Evolutionary conservation across 208 protist species (phyloP), one percentile per base, ranked within the genome.

Genomic region (Trypanosoma lewisi): DNA sequence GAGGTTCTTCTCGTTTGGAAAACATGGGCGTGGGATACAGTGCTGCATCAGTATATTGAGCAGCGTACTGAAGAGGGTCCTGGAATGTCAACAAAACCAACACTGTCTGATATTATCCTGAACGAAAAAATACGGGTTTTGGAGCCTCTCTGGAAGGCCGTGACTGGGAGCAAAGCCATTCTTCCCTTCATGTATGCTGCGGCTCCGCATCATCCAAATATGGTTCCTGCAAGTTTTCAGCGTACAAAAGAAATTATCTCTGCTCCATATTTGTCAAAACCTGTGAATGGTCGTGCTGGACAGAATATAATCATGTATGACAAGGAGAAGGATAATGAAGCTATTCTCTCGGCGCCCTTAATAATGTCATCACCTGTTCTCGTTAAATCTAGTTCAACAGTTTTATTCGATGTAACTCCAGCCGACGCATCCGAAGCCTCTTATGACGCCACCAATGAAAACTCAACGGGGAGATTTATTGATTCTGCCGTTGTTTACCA

Each of bases 21-120:
- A 77, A 87, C 80, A 25, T 95, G 88, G 85, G 87, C 81, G 28
- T 95, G 88, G 83, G 83, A 85, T 63, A 92, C 85, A 21, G 79
- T 95, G 28, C 68, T 95, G 41, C 73, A 75, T 27, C 76, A 89
- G 57, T 87, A 86, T 55, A 50, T 51, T 34, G 49, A 51, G 19
- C 27, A 53, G 21, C 80, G 79, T 50, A 41, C 42, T 12, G 36
- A 58, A 27, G 59, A 44, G 27, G 17, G n/a, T 4, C 23, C 17
- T n/a, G 58, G 33, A 31, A 12, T 25, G 6, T 61, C 31, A 0
- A 39, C 30, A 16, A 44, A 58, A 16, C 80, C 80, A 25, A 79
- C 82, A 19, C 73, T 94, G 17, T 82, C 82, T 36, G 80, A 86
- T 63, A 80, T 94, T 45, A 59, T 94, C 17, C 74, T 94, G 28